These are phyloP conservation scores for Aureobasidium zeae DNA, from an alignment of 2,329 filamentous ascomycete species.

Conservation along the genomic window DNA sequence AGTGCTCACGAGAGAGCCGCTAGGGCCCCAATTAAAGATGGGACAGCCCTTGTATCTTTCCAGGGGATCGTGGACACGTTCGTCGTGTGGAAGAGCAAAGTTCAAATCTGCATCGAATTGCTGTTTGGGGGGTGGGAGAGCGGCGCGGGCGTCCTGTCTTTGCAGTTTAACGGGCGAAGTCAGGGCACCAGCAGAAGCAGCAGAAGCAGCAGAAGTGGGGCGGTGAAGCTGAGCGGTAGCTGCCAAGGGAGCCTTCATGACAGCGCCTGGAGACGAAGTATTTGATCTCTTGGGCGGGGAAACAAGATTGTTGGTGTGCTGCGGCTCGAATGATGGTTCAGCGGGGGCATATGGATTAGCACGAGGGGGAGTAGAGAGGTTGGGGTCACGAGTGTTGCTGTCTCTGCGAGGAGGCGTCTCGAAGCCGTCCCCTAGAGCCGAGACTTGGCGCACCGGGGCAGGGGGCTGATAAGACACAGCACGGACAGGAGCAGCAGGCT, in stretches of 20 bases:
- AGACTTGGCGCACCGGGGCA: conserved; percentile 2
- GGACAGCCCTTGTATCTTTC: conserved; percentile 87
- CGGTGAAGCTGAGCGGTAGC: conserved; percentile 38
- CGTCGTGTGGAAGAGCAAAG: conserved; percentile 49
- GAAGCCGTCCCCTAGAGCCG: conserved; percentile 1
- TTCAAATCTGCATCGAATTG: conserved; percentile 43
- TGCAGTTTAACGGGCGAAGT: conserved; percentile 31
- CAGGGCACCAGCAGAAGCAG: background rate
- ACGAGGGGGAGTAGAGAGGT: conserved; percentile 5
- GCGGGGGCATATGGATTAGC: conserved; percentile 6
- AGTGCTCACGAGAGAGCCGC: conserved; percentile 69
- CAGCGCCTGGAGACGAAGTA: conserved; percentile 51
- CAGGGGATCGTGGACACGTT: conserved; percentile 59
- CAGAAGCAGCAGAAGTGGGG: conserved; percentile 48
- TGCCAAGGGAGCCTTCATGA: conserved; percentile 40
- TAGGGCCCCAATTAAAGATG: conserved; percentile 79
- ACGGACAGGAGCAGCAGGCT: conserved; percentile 23
- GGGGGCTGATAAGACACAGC: conserved; percentile 15
- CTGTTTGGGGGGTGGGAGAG: conserved; percentile 30
- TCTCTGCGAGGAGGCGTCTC: conserved; percentile 4
- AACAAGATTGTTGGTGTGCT: background rate
- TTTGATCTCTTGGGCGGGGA: conserved; percentile 42
- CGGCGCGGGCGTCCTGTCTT: conserved; percentile 28
- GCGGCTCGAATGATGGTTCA: background rate
- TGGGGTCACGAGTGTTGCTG: conserved; percentile 6